A percentile compares a stretch with the other conserved stretches of the same genome.
phyloP scores from a whole-genome alignment of 2,329 filamentous ascomycete species.

The Capronia americana region DNA sequence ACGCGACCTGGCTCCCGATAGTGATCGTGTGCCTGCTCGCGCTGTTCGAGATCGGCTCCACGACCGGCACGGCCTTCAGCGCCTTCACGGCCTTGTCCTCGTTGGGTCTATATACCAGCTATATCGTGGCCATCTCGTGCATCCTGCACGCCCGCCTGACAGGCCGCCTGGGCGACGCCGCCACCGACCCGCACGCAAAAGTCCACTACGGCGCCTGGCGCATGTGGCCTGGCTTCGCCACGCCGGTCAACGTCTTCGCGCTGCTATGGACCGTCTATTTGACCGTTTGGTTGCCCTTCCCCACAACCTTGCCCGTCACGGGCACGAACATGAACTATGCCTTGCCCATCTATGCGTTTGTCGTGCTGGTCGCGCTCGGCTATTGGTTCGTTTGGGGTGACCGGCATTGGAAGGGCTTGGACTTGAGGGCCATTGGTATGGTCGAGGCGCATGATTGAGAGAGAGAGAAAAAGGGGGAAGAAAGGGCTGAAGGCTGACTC shows the following conservation, averaged over 20 bases:
- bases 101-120: conserved; percentile 49
- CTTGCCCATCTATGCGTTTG: conserved; percentile 44
- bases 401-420: conserved; percentile 34
- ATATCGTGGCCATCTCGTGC: conserved; percentile 48
- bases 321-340: conserved; percentile 50
- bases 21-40: conserved; percentile 47
- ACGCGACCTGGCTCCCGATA: conserved; percentile 48
- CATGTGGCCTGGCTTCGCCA: conserved; percentile 41
- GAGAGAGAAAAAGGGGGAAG: too few species aligned
- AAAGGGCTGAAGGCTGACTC: neutral
- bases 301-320: conserved; percentile 45
- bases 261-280: conserved; percentile 44
- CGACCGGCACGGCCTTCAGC: conserved; percentile 45
- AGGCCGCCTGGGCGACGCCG: conserved; percentile 42
- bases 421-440: conserved; percentile 26
- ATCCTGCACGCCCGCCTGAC: conserved; percentile 37
- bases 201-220: conserved; percentile 44
- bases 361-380: conserved; percentile 32
- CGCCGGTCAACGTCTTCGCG: conserved; percentile 47
- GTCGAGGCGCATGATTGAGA: conserved; percentile 30
- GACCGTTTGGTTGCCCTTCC: conserved; percentile 46
- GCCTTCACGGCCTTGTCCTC: conserved; percentile 50
- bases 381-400: conserved; percentile 37
- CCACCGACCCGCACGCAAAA: conserved; percentile 1
- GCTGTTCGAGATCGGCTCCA: conserved; percentile 50